Conservation (phyloP, 768 basidiomycete genomes). For the Xerocomellus intermedius region DNA sequence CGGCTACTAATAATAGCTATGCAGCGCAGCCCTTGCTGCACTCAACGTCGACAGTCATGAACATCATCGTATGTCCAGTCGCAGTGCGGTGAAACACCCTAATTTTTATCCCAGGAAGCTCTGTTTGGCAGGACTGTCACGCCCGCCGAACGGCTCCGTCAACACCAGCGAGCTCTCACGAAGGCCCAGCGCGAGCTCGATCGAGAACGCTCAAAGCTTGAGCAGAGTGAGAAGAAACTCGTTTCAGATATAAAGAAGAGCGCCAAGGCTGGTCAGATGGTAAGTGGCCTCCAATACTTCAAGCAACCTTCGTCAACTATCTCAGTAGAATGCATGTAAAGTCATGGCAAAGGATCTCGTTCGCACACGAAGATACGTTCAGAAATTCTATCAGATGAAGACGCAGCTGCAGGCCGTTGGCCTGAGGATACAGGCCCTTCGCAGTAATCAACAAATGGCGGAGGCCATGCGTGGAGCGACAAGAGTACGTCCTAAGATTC, state of each 20-base stretch:
- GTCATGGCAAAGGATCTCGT: conserved; percentile 99
- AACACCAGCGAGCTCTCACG: conserved; percentile 93
- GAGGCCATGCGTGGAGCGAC: conserved; percentile 99
- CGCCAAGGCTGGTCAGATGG: conserved; percentile 94
- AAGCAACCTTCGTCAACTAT: conserved; percentile 17
- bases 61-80: conserved; percentile 58
- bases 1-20: neutral
- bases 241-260: conserved; percentile 94
- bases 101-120: conserved; percentile 64
- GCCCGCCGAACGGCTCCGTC: conserved; percentile 93
- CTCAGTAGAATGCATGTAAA: conserved; percentile 89
- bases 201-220: conserved; percentile 90
- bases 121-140: conserved; percentile 94
- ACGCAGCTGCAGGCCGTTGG: conserved; percentile 97
- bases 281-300: conserved; percentile 34
- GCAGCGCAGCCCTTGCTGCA: conserved; percentile 12
- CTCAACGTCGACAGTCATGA: conserved; percentile 49
- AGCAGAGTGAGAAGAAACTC: conserved; percentile 96
- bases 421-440: conserved; percentile 90
- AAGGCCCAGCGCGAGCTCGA: conserved; percentile 99
- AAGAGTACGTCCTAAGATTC: conserved; percentile 56
- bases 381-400: conserved; percentile 99
- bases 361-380: conserved; percentile 89
- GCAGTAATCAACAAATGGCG: conserved; percentile 99
- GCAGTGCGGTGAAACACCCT: conserved; percentile 3